phyloP scores from a whole-genome alignment of 495 filamentous ascomycete genomes.

The Hyaloscypha variabilis region DNA sequence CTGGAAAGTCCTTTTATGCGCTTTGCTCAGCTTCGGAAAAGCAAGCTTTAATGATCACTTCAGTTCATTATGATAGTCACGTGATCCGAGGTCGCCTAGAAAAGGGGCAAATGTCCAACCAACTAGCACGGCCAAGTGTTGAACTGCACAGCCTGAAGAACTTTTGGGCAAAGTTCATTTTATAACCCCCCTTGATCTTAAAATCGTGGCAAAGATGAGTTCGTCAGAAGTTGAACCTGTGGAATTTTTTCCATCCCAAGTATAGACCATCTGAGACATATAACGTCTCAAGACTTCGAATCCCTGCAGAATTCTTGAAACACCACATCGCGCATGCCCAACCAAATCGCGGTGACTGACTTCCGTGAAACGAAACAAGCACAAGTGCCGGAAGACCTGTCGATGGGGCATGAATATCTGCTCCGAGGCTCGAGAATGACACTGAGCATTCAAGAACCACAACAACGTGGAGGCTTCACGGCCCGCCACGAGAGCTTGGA shows the following conservation, averaged over 20 bases:
- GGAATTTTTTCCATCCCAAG: conserved; percentile 1
- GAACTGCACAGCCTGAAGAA: not conserved
- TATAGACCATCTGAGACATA: conserved; percentile 1
- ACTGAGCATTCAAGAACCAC: not conserved
- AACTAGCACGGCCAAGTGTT: too few species aligned
- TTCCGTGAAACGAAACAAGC: conserved; percentile 14
- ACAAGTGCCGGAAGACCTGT: not conserved
- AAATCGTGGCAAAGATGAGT: not conserved
- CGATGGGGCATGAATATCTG: not conserved
- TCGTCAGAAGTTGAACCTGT: not conserved
- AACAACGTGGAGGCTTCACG: not conserved
- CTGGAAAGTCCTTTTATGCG: not conserved
- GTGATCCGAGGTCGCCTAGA: not conserved
- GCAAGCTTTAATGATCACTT: not conserved
- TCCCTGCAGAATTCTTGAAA: conserved; percentile 21
- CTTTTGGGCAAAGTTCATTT: not conserved
- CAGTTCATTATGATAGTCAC: not conserved
- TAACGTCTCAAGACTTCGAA: conserved; percentile 1
- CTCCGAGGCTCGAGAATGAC: conserved; percentile 3
- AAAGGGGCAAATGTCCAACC: too few species aligned
- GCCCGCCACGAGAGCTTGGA: not conserved
- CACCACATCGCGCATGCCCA: conserved; percentile 6
- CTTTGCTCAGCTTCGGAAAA: not conserved
- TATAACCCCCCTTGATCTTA: not conserved
- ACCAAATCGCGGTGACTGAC: not conserved